A percentile compares a stretch with the other conserved stretches of the same genome.
phyloP scores from a whole-genome alignment of 768 basidiomycete species.

The Pholiota molesta region DNA sequence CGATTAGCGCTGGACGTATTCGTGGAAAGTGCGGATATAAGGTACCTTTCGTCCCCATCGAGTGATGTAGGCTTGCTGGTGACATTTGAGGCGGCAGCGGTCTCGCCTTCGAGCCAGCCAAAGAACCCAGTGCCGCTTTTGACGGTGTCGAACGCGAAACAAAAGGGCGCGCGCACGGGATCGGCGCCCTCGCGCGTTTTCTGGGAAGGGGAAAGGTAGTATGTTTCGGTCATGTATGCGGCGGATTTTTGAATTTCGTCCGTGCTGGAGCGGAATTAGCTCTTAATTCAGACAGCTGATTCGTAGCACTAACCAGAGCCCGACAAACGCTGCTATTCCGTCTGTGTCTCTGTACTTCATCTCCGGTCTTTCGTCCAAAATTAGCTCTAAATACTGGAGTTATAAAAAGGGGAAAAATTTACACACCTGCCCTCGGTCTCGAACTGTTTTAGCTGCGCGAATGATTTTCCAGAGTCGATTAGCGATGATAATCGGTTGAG shows the following conservation, averaged over 20 bases:
- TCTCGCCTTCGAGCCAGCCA: conserved; percentile 72
- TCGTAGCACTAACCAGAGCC: conserved; percentile 53
- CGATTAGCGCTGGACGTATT: neutral
- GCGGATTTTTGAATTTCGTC: conserved; percentile 81
- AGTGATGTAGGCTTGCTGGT: neutral
- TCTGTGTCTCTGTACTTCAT: conserved; percentile 68
- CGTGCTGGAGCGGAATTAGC: conserved; percentile 43
- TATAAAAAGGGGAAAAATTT: neutral
- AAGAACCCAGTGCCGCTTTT: conserved; percentile 54
- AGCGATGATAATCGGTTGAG: conserved; percentile 71
- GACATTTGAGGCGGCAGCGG: conserved; percentile 13
- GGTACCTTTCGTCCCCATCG: conserved; percentile 17
- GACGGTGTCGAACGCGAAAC: conserved; percentile 61
- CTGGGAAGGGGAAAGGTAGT: conserved; percentile 42
- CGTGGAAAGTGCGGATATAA: neutral
- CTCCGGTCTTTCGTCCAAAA: conserved; percentile 45
- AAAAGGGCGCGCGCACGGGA: conserved; percentile 67
- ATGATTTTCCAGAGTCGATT: conserved; percentile 66
- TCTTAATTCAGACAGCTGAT: neutral
- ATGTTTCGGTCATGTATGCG: conserved; percentile 74
- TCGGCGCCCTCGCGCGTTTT: conserved; percentile 38
- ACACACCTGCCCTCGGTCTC: conserved; percentile 43
- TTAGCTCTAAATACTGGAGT: neutral
- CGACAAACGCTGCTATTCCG: conserved; percentile 72
- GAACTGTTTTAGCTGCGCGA: conserved; percentile 45